A percentile compares a stretch with the other conserved stretches of the same genome.
phyloP scores from a whole-genome alignment of 2,329 filamentous ascomycete genomes.

The Diaporthe sp. region DNA sequence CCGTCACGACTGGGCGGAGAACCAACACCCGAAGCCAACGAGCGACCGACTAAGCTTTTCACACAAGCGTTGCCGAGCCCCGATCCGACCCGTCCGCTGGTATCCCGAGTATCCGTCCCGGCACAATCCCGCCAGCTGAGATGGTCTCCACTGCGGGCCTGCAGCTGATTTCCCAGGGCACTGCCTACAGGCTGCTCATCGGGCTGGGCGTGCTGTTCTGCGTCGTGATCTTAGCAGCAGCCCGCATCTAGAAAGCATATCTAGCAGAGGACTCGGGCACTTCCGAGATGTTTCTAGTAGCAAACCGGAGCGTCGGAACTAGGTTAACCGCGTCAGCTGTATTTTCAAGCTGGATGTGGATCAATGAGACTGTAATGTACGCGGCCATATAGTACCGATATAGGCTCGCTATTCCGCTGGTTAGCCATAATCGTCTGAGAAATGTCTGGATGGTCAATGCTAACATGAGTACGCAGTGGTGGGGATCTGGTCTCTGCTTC shows the following conservation, averaged over 20 bases:
- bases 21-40: background rate
- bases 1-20: background rate
- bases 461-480: constrained; percentile 46
- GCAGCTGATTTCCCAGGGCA: constrained; percentile 43
- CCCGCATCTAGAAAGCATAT: constrained; percentile 55
- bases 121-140: background rate
- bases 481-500: constrained; percentile 45
- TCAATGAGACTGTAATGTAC: constrained; percentile 53
- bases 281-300: constrained; percentile 57
- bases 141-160: constrained; percentile 13
- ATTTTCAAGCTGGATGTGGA: constrained; percentile 52
- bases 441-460: background rate
- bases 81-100: background rate
- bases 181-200: constrained; percentile 58
- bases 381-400: constrained; percentile 47
- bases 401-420: constrained; percentile 40
- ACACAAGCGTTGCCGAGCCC: background rate
- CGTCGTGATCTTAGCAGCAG: constrained; percentile 55
- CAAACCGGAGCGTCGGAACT: constrained; percentile 43
- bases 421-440: background rate
- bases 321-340: constrained; percentile 45
- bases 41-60: background rate
- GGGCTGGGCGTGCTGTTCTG: constrained; percentile 59
- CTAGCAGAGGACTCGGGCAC: constrained; percentile 53
- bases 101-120: background rate